These are phyloP conservation scores for Ensete glaucum DNA, from an alignment of 176 grass and related monocot genomes.

Conservation along the genomic window DNA sequence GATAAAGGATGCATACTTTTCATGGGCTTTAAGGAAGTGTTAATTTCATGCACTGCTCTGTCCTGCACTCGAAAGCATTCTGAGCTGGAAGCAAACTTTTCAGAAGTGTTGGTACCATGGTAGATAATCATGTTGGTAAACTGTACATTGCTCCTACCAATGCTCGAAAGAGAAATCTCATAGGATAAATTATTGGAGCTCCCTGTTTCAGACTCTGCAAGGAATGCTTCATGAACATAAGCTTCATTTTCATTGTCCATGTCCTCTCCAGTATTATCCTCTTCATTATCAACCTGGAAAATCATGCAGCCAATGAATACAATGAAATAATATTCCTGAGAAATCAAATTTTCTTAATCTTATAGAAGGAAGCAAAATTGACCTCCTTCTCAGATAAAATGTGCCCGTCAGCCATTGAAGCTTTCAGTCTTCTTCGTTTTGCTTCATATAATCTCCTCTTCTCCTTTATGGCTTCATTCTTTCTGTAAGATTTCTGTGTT, in stretches of 20 bases:
- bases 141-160: conserved; percentile 20
- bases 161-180: conserved; percentile 28
- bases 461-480: conserved; percentile 58
- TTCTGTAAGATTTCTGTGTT: conserved; percentile 67
- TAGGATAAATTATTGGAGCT: conserved; percentile 20
- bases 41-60: conserved; percentile 15
- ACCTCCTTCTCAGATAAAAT: conserved; percentile 44
- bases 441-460: conserved; percentile 68
- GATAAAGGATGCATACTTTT: conserved; percentile 1
- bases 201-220: conserved; percentile 50
- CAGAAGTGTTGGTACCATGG: conserved; percentile 18
- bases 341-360: background rate
- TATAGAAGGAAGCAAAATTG: conserved; percentile 13
- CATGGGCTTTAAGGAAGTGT: conserved; percentile 25
- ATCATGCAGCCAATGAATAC: conserved; percentile 19
- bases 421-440: conserved; percentile 57
- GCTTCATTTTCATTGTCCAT: conserved; percentile 57
- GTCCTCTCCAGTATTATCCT: conserved; percentile 30
- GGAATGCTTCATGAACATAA: conserved; percentile 97
- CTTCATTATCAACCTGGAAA: conserved; percentile 37
- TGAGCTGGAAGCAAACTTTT: conserved; percentile 28
- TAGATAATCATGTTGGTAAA: conserved; percentile 15
- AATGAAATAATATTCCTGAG: background rate
- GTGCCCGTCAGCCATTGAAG: conserved; percentile 36
- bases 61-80: conserved; percentile 22